phyloP scores from a whole-genome alignment of 2,329 filamentous ascomycete species.

The Alternaria panax region DNA sequence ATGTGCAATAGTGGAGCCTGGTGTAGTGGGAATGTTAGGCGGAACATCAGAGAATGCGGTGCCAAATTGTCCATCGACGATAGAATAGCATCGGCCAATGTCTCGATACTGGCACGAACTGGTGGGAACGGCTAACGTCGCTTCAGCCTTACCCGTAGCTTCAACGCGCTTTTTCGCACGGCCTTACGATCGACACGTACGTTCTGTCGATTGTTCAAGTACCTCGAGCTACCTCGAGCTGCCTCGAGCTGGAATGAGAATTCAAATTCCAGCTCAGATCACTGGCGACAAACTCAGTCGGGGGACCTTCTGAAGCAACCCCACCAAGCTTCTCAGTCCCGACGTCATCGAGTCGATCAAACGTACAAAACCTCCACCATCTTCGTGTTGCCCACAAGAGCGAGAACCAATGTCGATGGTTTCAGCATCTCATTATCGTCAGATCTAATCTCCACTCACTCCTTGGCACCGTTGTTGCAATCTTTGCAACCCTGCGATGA shows the following conservation, averaged over 20 bases:
- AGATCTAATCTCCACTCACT: not conserved
- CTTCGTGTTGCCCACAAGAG: not conserved
- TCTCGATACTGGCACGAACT: conserved; percentile 7
- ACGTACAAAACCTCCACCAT: not conserved
- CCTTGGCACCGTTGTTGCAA: not conserved
- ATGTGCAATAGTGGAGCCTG: conserved; percentile 25
- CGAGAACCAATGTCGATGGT: not conserved
- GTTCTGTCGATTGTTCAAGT: not conserved
- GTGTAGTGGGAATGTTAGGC: not conserved
- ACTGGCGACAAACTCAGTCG: not conserved
- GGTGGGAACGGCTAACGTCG: conserved; percentile 7
- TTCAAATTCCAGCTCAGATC: not conserved
- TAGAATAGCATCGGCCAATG: conserved; percentile 7
- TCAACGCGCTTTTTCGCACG: not conserved
- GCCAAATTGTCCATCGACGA: conserved; percentile 1
- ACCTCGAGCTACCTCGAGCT: not conserved
- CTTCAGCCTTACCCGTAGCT: conserved; percentile 16
- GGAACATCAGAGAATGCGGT: conserved; percentile 1
- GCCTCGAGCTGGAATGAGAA: not conserved
- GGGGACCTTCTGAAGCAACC: not conserved
- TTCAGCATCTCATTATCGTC: not conserved
- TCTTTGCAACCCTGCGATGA: conserved; percentile 17
- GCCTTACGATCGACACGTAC: not conserved
- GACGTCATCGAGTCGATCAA: not conserved
- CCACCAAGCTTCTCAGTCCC: not conserved